phyloP scores from a whole-genome alignment of 805 yeast species.

The Metschnikowia henanensis region DNA sequence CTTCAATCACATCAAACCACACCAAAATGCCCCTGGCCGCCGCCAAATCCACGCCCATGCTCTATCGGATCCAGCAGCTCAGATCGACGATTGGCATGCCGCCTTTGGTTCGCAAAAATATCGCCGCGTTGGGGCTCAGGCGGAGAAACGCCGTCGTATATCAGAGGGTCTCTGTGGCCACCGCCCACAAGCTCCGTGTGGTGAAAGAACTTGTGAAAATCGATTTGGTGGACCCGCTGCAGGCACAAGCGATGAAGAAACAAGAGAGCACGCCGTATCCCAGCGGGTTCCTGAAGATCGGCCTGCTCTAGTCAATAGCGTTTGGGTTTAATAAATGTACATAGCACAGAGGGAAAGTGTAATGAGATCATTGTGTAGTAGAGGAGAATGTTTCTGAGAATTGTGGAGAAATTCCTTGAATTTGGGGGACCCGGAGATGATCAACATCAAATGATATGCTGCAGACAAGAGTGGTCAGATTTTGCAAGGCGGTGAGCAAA shows the following conservation, averaged over 20 bases:
- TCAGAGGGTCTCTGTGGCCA: constrained; percentile 69
- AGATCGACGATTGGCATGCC: constrained; percentile 90
- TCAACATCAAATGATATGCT: no score
- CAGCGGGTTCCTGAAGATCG: constrained; percentile 18
- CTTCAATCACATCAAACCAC: background rate
- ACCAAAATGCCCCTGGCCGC: background rate
- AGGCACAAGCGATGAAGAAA: constrained; percentile 4
- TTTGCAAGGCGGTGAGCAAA: no score
- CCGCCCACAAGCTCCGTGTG: constrained; percentile 80
- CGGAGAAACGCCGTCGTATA: constrained; percentile 74
- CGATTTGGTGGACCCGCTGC: constrained; percentile 55
- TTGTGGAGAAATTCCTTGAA: no score
- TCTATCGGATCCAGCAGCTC: constrained; percentile 65
- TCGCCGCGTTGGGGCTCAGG: constrained; percentile 70
- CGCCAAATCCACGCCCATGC: constrained; percentile 12
- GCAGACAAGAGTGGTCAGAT: no score
- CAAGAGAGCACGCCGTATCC: constrained; percentile 16
- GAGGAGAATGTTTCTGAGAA: no score
- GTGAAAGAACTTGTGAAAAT: constrained; percentile 88
- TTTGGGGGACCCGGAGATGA: no score
- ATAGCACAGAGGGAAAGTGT: constrained; percentile 1
- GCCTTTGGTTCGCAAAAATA: constrained; percentile 58
- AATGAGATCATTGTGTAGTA: no score
- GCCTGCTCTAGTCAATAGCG: constrained; percentile 11
- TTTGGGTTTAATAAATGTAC: constrained; percentile 11